These are phyloP conservation scores for Globisporangium nodosum DNA, from an alignment of 352 stramenopile genomes.

Conservation along the genomic window DNA sequence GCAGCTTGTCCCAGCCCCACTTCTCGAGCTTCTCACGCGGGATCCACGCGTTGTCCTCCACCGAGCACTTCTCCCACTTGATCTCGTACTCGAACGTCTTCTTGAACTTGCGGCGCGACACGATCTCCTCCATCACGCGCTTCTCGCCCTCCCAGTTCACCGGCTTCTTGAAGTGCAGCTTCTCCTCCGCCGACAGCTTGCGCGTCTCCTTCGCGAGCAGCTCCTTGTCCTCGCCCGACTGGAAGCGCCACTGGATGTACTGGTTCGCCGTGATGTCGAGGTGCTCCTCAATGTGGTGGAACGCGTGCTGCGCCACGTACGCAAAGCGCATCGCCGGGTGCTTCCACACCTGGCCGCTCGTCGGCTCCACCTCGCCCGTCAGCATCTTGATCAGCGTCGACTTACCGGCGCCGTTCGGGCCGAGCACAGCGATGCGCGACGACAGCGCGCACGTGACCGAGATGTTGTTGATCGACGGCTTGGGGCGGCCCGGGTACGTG, in stretches of 20 bases:
- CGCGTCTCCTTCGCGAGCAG: conserved; percentile 90
- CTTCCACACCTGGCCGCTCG: conserved; percentile 71
- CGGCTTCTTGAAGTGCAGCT: conserved; percentile 93
- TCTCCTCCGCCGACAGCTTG: conserved; percentile 91
- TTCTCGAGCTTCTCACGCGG: conserved; percentile 93
- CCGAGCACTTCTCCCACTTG: conserved; percentile 93
- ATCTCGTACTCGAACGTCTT: conserved; percentile 97
- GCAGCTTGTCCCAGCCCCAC: conserved; percentile 95
- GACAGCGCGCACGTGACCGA: conserved; percentile 76
- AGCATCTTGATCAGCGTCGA: conserved; percentile 96
- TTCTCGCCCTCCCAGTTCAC: conserved; percentile 92
- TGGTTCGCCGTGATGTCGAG: conserved; percentile 93
- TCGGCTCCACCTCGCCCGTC: conserved; percentile 78
- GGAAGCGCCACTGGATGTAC: conserved; percentile 98
- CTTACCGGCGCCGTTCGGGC: conserved; percentile 93
- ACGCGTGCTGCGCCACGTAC: conserved; percentile 96
- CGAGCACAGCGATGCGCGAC: conserved; percentile 76
- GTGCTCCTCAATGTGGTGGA: conserved; percentile 97
- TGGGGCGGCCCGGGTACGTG: conserved; percentile 69
- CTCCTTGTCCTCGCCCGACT: conserved; percentile 88
- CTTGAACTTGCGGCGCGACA: conserved; percentile 91
- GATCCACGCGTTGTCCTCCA: conserved; percentile 95
- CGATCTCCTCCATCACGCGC: conserved; percentile 87
- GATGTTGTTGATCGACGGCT: conserved; percentile 83
- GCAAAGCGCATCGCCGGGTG: conserved; percentile 89